Evolutionary conservation across 169 alveolate genomes (phyloP).

Genomic region (Cryptosporidium meleagridis): DNA sequence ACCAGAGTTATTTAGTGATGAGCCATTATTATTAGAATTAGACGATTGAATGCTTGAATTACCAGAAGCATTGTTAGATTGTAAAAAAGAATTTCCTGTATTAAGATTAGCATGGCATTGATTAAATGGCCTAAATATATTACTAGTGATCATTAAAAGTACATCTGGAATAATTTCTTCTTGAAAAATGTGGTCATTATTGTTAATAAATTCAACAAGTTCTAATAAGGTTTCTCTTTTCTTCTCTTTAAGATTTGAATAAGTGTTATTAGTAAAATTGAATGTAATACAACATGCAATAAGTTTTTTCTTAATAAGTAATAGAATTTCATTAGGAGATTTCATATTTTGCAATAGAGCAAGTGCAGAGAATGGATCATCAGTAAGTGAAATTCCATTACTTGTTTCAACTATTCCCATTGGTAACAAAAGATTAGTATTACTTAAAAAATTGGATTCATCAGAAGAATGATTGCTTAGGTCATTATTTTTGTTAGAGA

Average conservation of each 20-base stretch:
- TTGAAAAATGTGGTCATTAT: conserved; percentile 58
- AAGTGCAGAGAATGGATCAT: conserved; percentile 78
- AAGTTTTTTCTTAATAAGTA: conserved; percentile 85
- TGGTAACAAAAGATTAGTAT: conserved; percentile 15
- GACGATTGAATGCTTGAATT: conserved; percentile 79
- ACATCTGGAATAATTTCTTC: conserved; percentile 61
- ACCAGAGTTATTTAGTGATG: background rate
- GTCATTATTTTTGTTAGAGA: background rate
- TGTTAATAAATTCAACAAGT: conserved; percentile 85
- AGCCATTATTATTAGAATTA: background rate
- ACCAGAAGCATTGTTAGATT: conserved; percentile 64
- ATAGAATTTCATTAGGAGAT: conserved; percentile 77
- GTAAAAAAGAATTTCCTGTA: background rate
- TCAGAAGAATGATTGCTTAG: background rate
- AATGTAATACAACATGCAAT: conserved; percentile 85
- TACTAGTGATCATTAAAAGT: conserved; percentile 60
- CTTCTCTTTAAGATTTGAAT: conserved; percentile 83
- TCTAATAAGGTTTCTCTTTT: conserved; percentile 88
- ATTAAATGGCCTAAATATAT: conserved; percentile 50
- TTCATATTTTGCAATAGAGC: conserved; percentile 84
- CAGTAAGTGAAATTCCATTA: conserved; percentile 41
- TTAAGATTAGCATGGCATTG: conserved; percentile 46
- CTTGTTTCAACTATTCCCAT: conserved; percentile 14
- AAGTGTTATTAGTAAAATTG: conserved; percentile 80
- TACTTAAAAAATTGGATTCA: background rate